Evolutionary conservation across 768 basidiomycete genomes (phyloP).

Genomic region (Asterophora lycoperdoides): DNA sequence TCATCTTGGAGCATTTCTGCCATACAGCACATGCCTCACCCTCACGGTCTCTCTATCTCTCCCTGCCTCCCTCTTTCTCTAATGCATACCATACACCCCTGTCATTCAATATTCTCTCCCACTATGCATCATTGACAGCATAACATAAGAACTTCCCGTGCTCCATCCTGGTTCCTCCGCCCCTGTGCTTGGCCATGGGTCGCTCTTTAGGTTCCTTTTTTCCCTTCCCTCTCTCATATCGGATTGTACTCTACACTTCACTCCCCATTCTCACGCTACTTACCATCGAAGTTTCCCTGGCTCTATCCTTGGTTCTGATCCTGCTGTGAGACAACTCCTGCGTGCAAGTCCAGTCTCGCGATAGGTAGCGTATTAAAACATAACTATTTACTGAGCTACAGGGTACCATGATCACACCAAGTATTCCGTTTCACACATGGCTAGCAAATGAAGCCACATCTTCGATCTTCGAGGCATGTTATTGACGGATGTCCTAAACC

Average conservation of each 20-base stretch:
- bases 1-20: slow-evolving; percentile 8
- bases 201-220: neutral
- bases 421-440: too few species aligned
- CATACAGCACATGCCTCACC: slow-evolving; percentile 1
- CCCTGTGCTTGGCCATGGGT: neutral
- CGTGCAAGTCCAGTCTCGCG: neutral
- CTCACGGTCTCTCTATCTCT: neutral
- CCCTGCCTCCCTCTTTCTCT: slow-evolving; percentile 3
- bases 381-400: neutral
- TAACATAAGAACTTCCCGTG: slow-evolving; percentile 3
- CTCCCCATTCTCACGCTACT: neutral
- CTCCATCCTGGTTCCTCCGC: neutral
- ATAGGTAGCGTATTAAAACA: neutral
- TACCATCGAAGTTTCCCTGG: neutral
- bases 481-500: too few species aligned
- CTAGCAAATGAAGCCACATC: too few species aligned
- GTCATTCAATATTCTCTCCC: slow-evolving; percentile 8
- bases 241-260: slow-evolving; percentile 18
- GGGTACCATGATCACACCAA: too few species aligned
- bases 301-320: neutral
- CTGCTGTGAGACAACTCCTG: neutral
- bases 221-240: slow-evolving; percentile 8
- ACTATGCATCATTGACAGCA: slow-evolving; percentile 14
- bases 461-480: too few species aligned
- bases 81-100: slow-evolving; percentile 13